Percentiles rank a stretch among this genome's conserved stretches.
Evolutionary conservation across 1,284 basidiomycete species (phyloP).

Genomic region (Papiliotrema terrestris): DNA sequence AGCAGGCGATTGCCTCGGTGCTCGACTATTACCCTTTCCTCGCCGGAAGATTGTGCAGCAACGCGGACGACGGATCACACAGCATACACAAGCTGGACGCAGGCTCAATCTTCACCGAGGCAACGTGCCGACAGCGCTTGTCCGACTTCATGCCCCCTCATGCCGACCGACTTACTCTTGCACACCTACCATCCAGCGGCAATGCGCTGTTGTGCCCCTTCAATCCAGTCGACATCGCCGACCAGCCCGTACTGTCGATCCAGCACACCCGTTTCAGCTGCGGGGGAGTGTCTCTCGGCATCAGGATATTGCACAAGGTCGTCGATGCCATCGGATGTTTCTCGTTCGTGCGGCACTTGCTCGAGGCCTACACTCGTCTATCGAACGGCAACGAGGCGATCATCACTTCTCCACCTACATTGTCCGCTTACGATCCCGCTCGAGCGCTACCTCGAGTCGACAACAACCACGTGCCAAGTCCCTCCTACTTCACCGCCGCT

Average conservation of each 20-base stretch:
- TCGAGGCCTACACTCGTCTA: conserved; percentile 12
- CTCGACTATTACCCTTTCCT: conserved; percentile 28
- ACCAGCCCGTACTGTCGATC: conserved; percentile 15
- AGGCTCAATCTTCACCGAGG: background rate
- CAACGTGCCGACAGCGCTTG: background rate
- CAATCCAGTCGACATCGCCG: conserved; percentile 1
- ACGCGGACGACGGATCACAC: background rate
- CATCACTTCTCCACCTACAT: too few species aligned
- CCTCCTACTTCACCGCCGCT: too few species aligned
- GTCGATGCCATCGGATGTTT: conserved; percentile 26
- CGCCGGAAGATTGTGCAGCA: conserved; percentile 16
- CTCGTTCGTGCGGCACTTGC: conserved; percentile 17
- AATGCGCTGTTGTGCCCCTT: conserved; percentile 15
- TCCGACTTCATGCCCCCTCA: background rate
- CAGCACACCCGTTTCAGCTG: conserved; percentile 28
- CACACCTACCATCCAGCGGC: conserved; percentile 7
- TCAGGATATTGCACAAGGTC: conserved; percentile 20
- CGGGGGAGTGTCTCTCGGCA: conserved; percentile 22
- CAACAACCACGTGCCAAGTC: too few species aligned
- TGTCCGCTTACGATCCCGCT: too few species aligned
- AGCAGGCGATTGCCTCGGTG: conserved; percentile 3
- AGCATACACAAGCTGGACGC: conserved; percentile 1
- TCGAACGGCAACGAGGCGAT: background rate
- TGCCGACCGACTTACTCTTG: background rate
- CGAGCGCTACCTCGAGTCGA: too few species aligned